A percentile compares a stretch with the other conserved stretches of the same genome.
Conservation (phyloP, 495 filamentous ascomycete genomes). For the Penicillium turbatum region DNA sequence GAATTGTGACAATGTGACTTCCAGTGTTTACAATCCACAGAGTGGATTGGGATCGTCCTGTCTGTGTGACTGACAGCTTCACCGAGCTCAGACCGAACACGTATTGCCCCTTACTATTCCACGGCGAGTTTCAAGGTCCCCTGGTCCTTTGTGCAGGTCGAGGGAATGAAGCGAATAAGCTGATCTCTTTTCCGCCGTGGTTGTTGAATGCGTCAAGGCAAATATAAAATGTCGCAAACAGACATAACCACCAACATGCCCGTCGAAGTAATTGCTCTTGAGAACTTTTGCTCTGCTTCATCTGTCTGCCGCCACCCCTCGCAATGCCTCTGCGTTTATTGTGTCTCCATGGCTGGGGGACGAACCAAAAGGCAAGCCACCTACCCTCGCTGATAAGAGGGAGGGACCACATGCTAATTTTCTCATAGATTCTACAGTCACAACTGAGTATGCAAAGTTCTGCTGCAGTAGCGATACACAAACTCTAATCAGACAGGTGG, state of each 20-base stretch:
- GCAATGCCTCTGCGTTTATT: conserved; percentile 27
- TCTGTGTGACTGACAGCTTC: neutral
- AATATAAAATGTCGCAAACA: conserved; percentile 11
- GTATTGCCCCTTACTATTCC: neutral
- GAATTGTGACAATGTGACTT: too few relatives aligned
- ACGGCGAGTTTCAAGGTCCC: conserved; percentile 5
- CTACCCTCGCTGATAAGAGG: too few relatives aligned
- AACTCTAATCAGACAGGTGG: conserved; percentile 16
- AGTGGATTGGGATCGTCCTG: neutral
- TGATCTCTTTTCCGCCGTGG: neutral
- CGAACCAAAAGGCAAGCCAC: conserved; percentile 25
- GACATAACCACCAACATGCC: neutral
- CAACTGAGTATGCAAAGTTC: conserved; percentile 22
- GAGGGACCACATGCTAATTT: neutral
- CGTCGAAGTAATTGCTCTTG: neutral
- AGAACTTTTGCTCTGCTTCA: neutral
- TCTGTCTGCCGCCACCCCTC: neutral
- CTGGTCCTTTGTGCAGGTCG: neutral
- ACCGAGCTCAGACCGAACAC: neutral
- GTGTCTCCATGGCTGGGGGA: conserved; percentile 34
- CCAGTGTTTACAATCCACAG: too few relatives aligned
- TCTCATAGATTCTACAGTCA: conserved; percentile 24
- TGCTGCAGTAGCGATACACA: neutral
- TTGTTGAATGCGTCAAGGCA: neutral
- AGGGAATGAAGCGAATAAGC: neutral